These are phyloP conservation scores for Ophiostoma ips DNA, from an alignment of 2,329 filamentous ascomycete genomes.

Conservation along the genomic window DNA sequence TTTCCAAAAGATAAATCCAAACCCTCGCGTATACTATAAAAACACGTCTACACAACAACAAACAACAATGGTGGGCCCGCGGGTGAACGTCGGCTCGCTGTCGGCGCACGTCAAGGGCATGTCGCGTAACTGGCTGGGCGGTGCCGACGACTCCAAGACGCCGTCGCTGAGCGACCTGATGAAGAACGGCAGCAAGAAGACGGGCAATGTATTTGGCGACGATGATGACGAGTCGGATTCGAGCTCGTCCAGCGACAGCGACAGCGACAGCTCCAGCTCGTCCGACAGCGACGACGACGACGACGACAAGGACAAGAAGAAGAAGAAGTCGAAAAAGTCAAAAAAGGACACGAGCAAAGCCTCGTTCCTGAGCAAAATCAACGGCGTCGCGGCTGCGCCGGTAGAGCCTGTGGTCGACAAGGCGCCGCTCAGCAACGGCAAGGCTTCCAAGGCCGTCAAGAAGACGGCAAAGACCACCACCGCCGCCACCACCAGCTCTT, in stretches of 20 bases:
- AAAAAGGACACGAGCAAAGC: neutral
- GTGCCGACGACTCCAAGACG: neutral
- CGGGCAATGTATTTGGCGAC: constrained; percentile 4
- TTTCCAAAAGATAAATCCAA: neutral
- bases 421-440: constrained; percentile 1
- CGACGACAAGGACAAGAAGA: neutral
- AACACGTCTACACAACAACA: neutral
- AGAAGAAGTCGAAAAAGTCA: neutral
- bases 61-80: constrained; percentile 12
- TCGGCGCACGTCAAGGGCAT: constrained; percentile 16
- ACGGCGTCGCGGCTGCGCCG: neutral
- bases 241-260: constrained; percentile 3
- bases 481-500: neutral
- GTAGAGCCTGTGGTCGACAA: neutral
- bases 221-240: constrained; percentile 19
- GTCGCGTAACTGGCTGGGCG: constrained; percentile 7
- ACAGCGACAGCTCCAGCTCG: constrained; percentile 4
- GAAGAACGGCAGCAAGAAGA: neutral
- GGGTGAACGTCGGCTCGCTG: constrained; percentile 19
- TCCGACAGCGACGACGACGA: constrained; percentile 5
- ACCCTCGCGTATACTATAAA: neutral
- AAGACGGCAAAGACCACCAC: neutral
- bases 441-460: neutral
- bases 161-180: constrained; percentile 9
- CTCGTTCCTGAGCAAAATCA: constrained; percentile 12